phyloP scores from a whole-genome alignment of 106 monocot species.

The Apostasia ramifera region DNA sequence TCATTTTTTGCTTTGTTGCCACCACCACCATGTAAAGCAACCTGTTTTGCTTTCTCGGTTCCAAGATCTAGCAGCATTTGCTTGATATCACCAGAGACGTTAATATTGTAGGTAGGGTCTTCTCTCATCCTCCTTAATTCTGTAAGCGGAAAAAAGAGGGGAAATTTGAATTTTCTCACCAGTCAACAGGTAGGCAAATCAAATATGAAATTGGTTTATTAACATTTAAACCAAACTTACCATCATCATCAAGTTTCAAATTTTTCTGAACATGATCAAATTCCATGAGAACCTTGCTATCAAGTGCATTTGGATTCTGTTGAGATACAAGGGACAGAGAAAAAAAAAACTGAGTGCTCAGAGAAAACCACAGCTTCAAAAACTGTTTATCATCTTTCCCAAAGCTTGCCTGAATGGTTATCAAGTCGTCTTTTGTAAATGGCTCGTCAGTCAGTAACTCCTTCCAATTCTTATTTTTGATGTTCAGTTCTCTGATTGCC shows the following conservation, averaged over 20 bases:
- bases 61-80: slow-evolving; percentile 95
- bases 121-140: slow-evolving; percentile 76
- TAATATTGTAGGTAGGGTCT: slow-evolving; percentile 95
- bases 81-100: slow-evolving; percentile 90
- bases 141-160: slow-evolving; percentile 13
- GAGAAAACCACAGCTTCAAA: not conserved
- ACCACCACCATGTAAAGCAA: slow-evolving; percentile 87
- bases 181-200: too few species aligned
- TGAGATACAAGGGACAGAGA: not conserved
- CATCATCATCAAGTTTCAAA: slow-evolving; percentile 91
- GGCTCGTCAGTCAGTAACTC: slow-evolving; percentile 94
- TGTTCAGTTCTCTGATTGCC: slow-evolving; percentile 95
- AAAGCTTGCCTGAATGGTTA: slow-evolving; percentile 76
- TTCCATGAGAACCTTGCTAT: slow-evolving; percentile 72
- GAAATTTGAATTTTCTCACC: not conserved
- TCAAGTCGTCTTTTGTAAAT: slow-evolving; percentile 84
- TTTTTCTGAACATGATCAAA: slow-evolving; percentile 96
- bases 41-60: slow-evolving; percentile 73
- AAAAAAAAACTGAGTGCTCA: slow-evolving; percentile 4
- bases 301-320: slow-evolving; percentile 94
- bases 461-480: slow-evolving; percentile 93
- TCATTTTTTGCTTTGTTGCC: slow-evolving; percentile 91
- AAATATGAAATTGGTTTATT: not conserved
- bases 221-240: slow-evolving; percentile 23
- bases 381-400: not conserved